A percentile compares a stretch with the other conserved stretches of the same genome.
These are phyloP conservation scores for Tylopilus orsonianus DNA, from an alignment of 1,284 basidiomycete genomes.

Conservation along the genomic window DNA sequence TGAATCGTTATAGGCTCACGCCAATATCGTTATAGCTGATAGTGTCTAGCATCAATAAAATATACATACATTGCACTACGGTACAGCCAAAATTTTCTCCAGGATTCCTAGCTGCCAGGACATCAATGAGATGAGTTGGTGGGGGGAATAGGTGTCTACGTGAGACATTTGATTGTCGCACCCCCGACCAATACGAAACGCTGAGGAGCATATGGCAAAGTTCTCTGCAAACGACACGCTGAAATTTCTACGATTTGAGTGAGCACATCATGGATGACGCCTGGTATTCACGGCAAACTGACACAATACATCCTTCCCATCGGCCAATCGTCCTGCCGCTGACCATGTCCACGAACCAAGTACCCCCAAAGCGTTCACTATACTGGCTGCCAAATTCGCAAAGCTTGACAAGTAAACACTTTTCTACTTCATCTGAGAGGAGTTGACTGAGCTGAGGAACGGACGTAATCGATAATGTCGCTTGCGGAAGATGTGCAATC, in stretches of 20 bases:
- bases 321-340: slow-evolving; percentile 67
- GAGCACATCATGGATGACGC: slow-evolving; percentile 6
- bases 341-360: slow-evolving; percentile 74
- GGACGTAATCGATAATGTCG: slow-evolving; percentile 67
- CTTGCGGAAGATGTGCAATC: slow-evolving; percentile 71
- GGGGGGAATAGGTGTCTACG: slow-evolving; percentile 42
- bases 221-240: slow-evolving; percentile 52
- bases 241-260: slow-evolving; percentile 53
- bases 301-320: slow-evolving; percentile 78
- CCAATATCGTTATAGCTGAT: no score
- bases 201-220: slow-evolving; percentile 53
- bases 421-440: slow-evolving; percentile 71
- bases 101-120: slow-evolving; percentile 53
- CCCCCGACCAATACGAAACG: slow-evolving; percentile 48
- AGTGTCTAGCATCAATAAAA: no score
- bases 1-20: no score
- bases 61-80: slow-evolving; percentile 20
- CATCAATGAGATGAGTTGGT: slow-evolving; percentile 38
- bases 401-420: slow-evolving; percentile 62
- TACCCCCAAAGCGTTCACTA: slow-evolving; percentile 55
- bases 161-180: slow-evolving; percentile 34
- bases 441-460: slow-evolving; percentile 73
- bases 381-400: slow-evolving; percentile 63
- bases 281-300: slow-evolving; percentile 33
- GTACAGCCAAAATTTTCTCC: slow-evolving; percentile 30